Base-by-base conservation (phyloP, 495 filamentous ascomycete genomes). In the Thermochaetoides thermophila region DNA sequence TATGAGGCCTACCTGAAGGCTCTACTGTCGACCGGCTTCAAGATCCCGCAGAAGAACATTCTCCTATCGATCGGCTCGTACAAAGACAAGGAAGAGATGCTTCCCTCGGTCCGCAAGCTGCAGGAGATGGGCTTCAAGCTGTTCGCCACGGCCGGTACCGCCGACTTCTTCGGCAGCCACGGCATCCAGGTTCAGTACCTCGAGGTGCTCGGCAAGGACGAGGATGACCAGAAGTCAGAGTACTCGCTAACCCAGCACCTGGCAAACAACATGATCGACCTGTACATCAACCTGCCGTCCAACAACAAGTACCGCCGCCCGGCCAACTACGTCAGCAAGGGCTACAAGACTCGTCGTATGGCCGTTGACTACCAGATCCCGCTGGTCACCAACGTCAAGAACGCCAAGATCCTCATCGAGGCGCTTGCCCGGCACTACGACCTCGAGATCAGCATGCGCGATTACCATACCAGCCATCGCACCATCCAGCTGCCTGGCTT, bases 201-300 rank as follows among this genome's bases (percentile, higher is more conserved):
- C 20, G 89, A 97, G 55, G 72, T 84, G 18, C 72, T 97, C 13
- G 68, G 68, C 30, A 57, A 69, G 26, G 65, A 64, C 20, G 54
- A 65, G 29, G 76, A 83, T 27, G 75, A 81, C 35, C 83, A 93
- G 53, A 89, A 91, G 59, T 82, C 83, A 1, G 87, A 97, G 56
- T 96, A 87, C 64, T 96, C 89, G 14, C 66, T 97, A 39, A 89
- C 83, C 7, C 83, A 95, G 53, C 85, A 94, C 64, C 58, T 97
- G 50, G 79, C 87, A 21, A 95, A 94, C 56, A 94, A 95, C 57
- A 73, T 89, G 52, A 96, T 97, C 38, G 87, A 95, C 59, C 67
- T 97, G 21, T 97, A 96, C 58, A 92, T 97, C 73, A 97, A 97
- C 58, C 62, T 97, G 52, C 89, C 89, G 4, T 94, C 86, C n/a